phyloP scores from a whole-genome alignment of 2,329 filamentous ascomycete species.

The Neoarthrinium moseri region DNA sequence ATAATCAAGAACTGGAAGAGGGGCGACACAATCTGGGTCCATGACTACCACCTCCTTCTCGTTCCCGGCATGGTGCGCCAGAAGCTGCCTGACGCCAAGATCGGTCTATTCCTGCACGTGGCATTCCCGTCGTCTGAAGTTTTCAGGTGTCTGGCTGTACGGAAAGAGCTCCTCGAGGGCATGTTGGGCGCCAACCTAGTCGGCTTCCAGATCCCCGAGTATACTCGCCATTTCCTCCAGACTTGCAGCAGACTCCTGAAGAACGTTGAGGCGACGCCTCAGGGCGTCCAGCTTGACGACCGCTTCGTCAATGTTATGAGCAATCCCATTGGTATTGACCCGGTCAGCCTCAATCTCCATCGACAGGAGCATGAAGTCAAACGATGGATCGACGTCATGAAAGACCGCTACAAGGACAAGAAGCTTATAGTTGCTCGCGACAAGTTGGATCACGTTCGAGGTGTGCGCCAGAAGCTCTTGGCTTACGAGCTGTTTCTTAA shows the following conservation, averaged over 20 bases:
- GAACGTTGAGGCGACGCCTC: constrained; percentile 82
- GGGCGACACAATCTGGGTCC: constrained; percentile 90
- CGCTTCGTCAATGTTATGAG: constrained; percentile 88
- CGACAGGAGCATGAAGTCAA: constrained; percentile 71
- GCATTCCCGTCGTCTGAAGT: constrained; percentile 96
- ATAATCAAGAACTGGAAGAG: constrained; percentile 92
- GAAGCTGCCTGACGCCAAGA: constrained; percentile 88
- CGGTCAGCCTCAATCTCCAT: constrained; percentile 68
- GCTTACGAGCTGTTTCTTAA: constrained; percentile 93
- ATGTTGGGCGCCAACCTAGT: constrained; percentile 92
- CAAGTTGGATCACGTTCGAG: constrained; percentile 89
- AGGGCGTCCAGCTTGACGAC: constrained; percentile 87
- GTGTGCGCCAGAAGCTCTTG: constrained; percentile 89
- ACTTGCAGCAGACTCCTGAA: constrained; percentile 88
- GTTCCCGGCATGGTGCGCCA: constrained; percentile 88
- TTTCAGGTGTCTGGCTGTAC: constrained; percentile 85
- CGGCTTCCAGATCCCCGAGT: constrained; percentile 92
- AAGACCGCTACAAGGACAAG: constrained; percentile 83
- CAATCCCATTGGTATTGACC: constrained; percentile 89
- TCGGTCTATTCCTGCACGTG: constrained; percentile 93
- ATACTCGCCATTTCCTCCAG: constrained; percentile 90
- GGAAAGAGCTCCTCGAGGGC: constrained; percentile 84
- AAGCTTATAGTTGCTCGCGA: constrained; percentile 89
- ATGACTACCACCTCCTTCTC: constrained; percentile 91
- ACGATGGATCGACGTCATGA: constrained; percentile 77